Conservation (phyloP, 2,329 filamentous ascomycete species). For the Colletotrichum coccodes region DNA sequence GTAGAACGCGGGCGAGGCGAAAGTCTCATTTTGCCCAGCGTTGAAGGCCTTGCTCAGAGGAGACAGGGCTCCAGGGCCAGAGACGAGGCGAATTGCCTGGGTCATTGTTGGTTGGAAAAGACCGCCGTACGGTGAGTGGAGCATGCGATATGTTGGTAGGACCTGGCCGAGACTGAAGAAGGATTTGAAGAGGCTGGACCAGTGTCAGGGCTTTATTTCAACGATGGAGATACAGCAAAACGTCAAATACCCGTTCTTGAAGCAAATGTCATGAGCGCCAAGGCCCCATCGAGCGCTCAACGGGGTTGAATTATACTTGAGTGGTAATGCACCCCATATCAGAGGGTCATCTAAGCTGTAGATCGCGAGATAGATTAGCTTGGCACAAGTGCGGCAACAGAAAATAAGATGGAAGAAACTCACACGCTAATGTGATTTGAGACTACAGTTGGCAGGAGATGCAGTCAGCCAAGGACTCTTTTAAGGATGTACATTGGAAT, state of each 20-base stretch:
- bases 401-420: conserved; percentile 48
- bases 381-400: conserved; percentile 15
- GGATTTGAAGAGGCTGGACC: conserved; percentile 68
- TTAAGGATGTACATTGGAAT: background rate
- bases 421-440: conserved; percentile 92
- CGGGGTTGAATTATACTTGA: conserved; percentile 76
- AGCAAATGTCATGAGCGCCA: conserved; percentile 95
- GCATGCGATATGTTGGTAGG: conserved; percentile 84
- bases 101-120: conserved; percentile 90
- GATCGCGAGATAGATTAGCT: conserved; percentile 22
- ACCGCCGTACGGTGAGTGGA: conserved; percentile 83
- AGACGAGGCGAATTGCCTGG: conserved; percentile 86
- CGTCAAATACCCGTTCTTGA: conserved; percentile 75
- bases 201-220: conserved; percentile 17
- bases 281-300: conserved; percentile 87
- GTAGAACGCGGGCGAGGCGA: conserved; percentile 78
- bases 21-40: conserved; percentile 73
- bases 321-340: conserved; percentile 89
- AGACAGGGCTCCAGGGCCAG: conserved; percentile 49
- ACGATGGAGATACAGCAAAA: conserved; percentile 13
- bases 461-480: conserved; percentile 5
- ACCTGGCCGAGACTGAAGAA: conserved; percentile 95
- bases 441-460: conserved; percentile 59
- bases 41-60: conserved; percentile 22
- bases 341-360: conserved; percentile 90